Percentiles rank a stretch among this genome's conserved stretches.
phyloP scores from a whole-genome alignment of 2,329 filamentous ascomycete species.

The Biscogniauxia sp. region DNA sequence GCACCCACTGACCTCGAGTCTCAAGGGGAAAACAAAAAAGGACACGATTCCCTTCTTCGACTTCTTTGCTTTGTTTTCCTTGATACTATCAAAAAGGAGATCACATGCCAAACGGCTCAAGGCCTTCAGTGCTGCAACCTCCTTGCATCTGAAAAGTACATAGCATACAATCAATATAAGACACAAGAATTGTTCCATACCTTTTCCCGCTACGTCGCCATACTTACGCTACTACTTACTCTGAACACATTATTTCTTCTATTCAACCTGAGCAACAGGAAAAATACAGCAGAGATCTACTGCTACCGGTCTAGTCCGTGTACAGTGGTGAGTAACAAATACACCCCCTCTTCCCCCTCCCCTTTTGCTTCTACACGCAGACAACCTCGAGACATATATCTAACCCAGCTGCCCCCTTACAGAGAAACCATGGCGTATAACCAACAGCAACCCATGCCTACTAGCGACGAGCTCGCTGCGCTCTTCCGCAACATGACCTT shows the following conservation, averaged over 20 bases:
- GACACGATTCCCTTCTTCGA: conserved; percentile 2
- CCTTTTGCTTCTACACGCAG: conserved; percentile 7
- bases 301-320: neutral
- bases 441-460: conserved; percentile 53
- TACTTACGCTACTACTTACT: too few relatives aligned
- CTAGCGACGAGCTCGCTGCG: conserved; percentile 77
- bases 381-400: neutral
- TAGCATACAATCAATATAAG: too few relatives aligned
- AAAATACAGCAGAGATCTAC: conserved; percentile 1
- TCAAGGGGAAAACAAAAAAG: conserved; percentile 21
- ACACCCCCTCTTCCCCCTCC: conserved; percentile 6
- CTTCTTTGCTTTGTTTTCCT: too few relatives aligned
- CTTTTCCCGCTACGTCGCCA: too few relatives aligned
- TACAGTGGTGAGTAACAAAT: conserved; percentile 7
- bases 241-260: too few relatives aligned
- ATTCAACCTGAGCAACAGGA: conserved; percentile 6
- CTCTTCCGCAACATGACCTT: conserved; percentile 78
- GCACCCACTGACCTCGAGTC: conserved; percentile 8
- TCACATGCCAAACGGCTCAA: neutral
- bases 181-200: too few relatives aligned
- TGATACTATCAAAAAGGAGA: too few relatives aligned
- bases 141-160: too few relatives aligned
- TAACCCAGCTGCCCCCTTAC: conserved; percentile 9
- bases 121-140: neutral
- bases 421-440: conserved; percentile 38